Base-by-base conservation (phyloP, 306 rosid species). In the Prinsepia uniflora region DNA sequence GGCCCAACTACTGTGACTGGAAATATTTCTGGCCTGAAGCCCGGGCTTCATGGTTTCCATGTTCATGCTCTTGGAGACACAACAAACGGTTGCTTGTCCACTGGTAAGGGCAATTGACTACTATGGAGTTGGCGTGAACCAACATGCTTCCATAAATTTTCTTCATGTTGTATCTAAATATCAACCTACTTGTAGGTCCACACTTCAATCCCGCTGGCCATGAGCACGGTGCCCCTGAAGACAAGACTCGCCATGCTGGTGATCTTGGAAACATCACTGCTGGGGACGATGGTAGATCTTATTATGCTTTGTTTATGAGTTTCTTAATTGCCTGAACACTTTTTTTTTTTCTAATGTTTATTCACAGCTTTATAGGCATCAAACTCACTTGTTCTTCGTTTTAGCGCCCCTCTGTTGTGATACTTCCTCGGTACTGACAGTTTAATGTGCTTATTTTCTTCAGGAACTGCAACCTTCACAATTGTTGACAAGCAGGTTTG, bases 21-120 rank as follows among this genome's bases (percentile, higher is more conserved):
- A 76, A 71, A 10, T 59, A 19, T 94, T 79, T 18, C 78, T 22
- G 99, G 97, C 75, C 97, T 94, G 60, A 87, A 68, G 86, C 91
- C 97, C 13, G 99, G 96, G 11, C 91, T 79, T 76, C 97, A 94
- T 53, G 97, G 99, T 40, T 94, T 94, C 84, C 97, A 91, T 80
- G 89, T 91, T 39, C 99, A 91, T 70, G 92, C 97, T 30, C 84
- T 95, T 48, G 99, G 99, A 9, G 97, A 94, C 80, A 91, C 97
- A 50, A 94, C 97, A 22, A 94, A 94, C 12, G 99, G 99, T 34
- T 94, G 99, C 89, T 5, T 94, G 82, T 94, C 99, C 70, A 94
- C 99, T 63, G 97, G 97, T 94, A 88, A 61, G 12, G 36, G 40
- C 48, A 64, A 22, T 65, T 20, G 36, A 64, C 71, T 30, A 68